Evolutionary conservation across 352 stramenopile genomes (phyloP), one percentile per base, ranked within the genome.

Genomic region (Phytopythium mirpurense): DNA sequence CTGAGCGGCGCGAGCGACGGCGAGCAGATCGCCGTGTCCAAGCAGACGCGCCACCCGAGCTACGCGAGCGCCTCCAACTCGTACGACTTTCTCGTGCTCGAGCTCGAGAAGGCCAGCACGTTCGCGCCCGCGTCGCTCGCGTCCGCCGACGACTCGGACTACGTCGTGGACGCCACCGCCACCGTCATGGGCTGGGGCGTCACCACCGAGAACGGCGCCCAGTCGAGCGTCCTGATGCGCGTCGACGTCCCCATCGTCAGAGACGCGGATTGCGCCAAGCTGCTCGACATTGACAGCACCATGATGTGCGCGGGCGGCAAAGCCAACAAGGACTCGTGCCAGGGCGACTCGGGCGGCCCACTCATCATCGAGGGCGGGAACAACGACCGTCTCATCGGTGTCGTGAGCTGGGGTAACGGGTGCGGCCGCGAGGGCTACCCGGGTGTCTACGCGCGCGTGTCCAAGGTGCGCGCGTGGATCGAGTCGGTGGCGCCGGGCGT

Each of bases 371-470:
- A 76, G 48, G 51, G 64, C 27, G 63, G 66, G 51, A 53, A 37
- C 26, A 54, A 60, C 6, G 72, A 82, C n/a, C 51, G 68, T 2
- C 54, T 83, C 10, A 50, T 88, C 23, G 78, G 72, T 3, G 63
- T 88, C n/a, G 74, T 82, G 15, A 86, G 74, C 54, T 88, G 74
- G 74, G 75, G 73, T 16, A 56, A 76, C 21, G 75, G 70, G n/a
- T 89, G 78, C 37, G 75, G 71, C 2, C 59, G 65, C 14, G 63
- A 58, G 19, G 68, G 67, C n/a, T 59, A 81, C 21, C 78, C 78
- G 0, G 76, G 70, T 27, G 71, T 89, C 9, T 84, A 87, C 63
- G 68, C 74, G 3, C 65, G 72, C 26, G 54, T 87, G 36, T 78
- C 76, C 23, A 60, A 68, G 44, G 71, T 42, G 10, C 63, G 68